Percentiles rank a stretch among this genome's conserved stretches.
These are phyloP conservation scores for Singerocomus rubriflavus DNA, from an alignment of 1,284 basidiomycete genomes.

Conservation along the genomic window DNA sequence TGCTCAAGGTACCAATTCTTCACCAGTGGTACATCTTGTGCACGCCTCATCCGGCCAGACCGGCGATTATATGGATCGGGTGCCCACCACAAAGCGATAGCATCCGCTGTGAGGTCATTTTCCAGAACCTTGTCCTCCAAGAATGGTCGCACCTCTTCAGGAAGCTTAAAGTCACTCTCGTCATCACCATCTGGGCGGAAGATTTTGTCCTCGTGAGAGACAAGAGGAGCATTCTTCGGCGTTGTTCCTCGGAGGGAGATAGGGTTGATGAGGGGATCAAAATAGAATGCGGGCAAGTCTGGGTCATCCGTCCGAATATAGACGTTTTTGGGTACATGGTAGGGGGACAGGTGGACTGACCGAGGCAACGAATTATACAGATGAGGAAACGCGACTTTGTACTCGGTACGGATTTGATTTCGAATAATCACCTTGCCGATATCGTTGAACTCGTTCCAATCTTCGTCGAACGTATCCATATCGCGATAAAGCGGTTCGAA, in stretches of 20 bases:
- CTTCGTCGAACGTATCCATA: slow-evolving; percentile 97
- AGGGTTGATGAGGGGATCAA: slow-evolving; percentile 97
- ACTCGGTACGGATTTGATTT: slow-evolving; percentile 97
- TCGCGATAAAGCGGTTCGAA: slow-evolving; percentile 95
- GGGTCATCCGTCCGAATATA: slow-evolving; percentile 99
- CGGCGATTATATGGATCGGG: slow-evolving; percentile 94
- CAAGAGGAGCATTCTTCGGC: slow-evolving; percentile 78
- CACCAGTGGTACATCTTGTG: slow-evolving; percentile 93
- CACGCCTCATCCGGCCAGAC: slow-evolving; percentile 89
- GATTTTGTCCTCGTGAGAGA: slow-evolving; percentile 88
- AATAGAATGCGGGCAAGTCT: slow-evolving; percentile 99
- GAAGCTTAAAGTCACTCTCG: slow-evolving; percentile 87
- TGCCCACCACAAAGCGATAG: slow-evolving; percentile 98
- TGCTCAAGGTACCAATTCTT: slow-evolving; percentile 99
- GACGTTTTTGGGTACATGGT: slow-evolving; percentile 95
- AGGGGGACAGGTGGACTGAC: slow-evolving; percentile 88
- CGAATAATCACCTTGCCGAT: slow-evolving; percentile 99
- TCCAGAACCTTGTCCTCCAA: slow-evolving; percentile 79
- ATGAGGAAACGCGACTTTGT: slow-evolving; percentile 99
- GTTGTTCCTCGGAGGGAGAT: slow-evolving; percentile 85
- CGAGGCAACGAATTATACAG: slow-evolving; percentile 98
- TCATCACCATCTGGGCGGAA: slow-evolving; percentile 86
- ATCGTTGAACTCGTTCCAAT: slow-evolving; percentile 99
- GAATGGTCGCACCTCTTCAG: slow-evolving; percentile 83
- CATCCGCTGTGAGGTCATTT: slow-evolving; percentile 93